A percentile compares a stretch with the other conserved stretches of the same genome.
These are phyloP conservation scores for Arthroderma sp. DNA, from an alignment of 2,329 filamentous ascomycete species.

Conservation along the genomic window DNA sequence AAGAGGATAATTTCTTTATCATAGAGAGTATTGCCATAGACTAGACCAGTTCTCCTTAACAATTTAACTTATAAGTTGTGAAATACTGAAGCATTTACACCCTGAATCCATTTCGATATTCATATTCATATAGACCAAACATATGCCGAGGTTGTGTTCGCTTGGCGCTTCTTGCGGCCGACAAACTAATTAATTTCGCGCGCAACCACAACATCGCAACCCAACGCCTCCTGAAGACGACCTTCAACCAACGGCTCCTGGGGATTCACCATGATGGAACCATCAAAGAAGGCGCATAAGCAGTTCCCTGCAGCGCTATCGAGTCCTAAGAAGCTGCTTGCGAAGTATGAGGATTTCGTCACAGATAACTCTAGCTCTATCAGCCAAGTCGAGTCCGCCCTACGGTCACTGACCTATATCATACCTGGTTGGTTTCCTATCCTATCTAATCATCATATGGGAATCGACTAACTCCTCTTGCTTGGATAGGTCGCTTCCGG, in stretches of 20 bases:
- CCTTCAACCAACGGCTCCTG: background rate
- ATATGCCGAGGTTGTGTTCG: too few relatives aligned
- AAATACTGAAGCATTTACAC: too few relatives aligned
- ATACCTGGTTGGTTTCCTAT: conserved; percentile 51
- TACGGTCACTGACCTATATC: conserved; percentile 88
- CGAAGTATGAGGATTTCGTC: conserved; percentile 58
- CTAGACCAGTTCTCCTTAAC: too few relatives aligned
- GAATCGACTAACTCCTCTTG: background rate
- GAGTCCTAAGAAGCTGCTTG: conserved; percentile 27
- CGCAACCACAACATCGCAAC: too few relatives aligned
- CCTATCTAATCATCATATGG: background rate
- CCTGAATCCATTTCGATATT: too few relatives aligned
- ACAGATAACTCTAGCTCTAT: conserved; percentile 88
- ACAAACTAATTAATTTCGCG: too few relatives aligned
- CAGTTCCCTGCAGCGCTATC: conserved; percentile 20
- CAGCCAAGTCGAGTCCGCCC: conserved; percentile 83
- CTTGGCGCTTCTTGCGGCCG: too few relatives aligned
- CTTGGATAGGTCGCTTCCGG: conserved; percentile 27
- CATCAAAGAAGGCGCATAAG: conserved; percentile 17
- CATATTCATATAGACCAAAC: too few relatives aligned
- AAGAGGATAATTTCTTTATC: too few relatives aligned
- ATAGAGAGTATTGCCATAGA: too few relatives aligned
- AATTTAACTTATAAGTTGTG: too few relatives aligned
- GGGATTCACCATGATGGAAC: conserved; percentile 18
- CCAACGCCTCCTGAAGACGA: too few relatives aligned